Conservation (phyloP, 352 stramenopile species). For the Globisporangium carolinianum region DNA sequence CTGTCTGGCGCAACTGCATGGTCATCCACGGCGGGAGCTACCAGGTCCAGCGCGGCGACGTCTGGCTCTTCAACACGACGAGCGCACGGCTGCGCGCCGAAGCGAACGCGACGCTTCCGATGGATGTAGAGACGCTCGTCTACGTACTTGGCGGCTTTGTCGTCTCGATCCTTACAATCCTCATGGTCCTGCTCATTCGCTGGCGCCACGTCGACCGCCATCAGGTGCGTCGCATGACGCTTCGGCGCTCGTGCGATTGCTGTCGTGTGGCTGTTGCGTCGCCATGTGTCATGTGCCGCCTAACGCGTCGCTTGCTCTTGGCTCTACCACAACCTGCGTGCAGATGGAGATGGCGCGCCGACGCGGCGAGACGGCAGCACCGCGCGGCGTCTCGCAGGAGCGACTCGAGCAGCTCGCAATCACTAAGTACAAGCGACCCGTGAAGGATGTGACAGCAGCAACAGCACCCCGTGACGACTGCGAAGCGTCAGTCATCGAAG, state of each 20-base stretch:
- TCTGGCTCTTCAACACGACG: constrained; percentile 68
- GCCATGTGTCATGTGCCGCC: background rate
- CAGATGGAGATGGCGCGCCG: constrained; percentile 46
- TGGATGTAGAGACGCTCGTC: constrained; percentile 62
- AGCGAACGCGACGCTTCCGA: constrained; percentile 18
- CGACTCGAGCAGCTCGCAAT: constrained; percentile 53
- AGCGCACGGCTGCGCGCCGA: constrained; percentile 21
- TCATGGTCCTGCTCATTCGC: constrained; percentile 52
- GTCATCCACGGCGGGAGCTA: constrained; percentile 70
- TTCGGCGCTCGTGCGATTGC: too few species aligned
- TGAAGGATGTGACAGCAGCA: background rate
- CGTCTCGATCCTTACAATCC: constrained; percentile 47
- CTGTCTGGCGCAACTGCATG: constrained; percentile 47
- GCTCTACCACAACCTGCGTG: background rate
- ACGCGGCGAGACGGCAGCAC: constrained; percentile 26
- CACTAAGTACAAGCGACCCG: constrained; percentile 47
- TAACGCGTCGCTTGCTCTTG: background rate
- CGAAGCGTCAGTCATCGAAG: constrained; percentile 27
- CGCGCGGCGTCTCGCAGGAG: constrained; percentile 54
- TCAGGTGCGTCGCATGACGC: constrained; percentile 24
- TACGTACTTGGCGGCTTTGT: constrained; percentile 67
- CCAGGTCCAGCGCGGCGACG: constrained; percentile 51
- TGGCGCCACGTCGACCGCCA: constrained; percentile 55
- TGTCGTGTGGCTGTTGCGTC: background rate
- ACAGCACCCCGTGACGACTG: background rate